These are phyloP conservation scores for Podospora tetraspora DNA, from an alignment of 495 filamentous ascomycete genomes.

Conservation along the genomic window DNA sequence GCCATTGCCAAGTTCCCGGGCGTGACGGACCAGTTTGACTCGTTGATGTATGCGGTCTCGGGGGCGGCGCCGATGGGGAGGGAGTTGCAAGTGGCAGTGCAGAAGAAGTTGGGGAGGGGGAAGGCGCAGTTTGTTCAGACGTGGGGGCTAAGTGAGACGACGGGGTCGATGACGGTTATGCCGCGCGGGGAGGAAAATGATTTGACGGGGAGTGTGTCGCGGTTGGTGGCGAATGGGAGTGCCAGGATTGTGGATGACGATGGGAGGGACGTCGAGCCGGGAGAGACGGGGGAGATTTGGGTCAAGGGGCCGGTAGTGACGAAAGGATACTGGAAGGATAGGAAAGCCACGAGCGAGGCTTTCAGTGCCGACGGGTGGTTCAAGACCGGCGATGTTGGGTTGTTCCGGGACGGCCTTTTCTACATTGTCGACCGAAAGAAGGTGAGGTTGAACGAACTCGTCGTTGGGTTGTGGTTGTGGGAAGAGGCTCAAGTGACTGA, in stretches of 20 bases:
- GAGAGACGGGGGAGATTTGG: slow-evolving; percentile 31
- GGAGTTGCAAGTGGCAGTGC: slow-evolving; percentile 32
- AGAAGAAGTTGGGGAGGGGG: slow-evolving; percentile 33
- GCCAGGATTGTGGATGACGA: slow-evolving; percentile 40
- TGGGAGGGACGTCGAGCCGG: slow-evolving; percentile 41
- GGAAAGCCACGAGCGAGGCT: slow-evolving; percentile 54
- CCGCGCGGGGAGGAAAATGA: slow-evolving; percentile 17
- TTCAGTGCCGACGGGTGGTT: slow-evolving; percentile 56
- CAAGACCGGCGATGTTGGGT: slow-evolving; percentile 64
- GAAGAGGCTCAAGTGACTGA: not conserved
- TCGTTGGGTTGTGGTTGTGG: not conserved
- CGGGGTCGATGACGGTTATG: slow-evolving; percentile 26
- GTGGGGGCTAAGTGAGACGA: slow-evolving; percentile 69
- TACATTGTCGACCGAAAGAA: slow-evolving; percentile 70
- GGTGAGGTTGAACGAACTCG: slow-evolving; percentile 17
- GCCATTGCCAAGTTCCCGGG: slow-evolving; percentile 43
- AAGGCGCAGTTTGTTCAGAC: slow-evolving; percentile 53
- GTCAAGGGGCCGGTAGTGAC: slow-evolving; percentile 52
- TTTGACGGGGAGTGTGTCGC: slow-evolving; percentile 24
- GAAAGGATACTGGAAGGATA: slow-evolving; percentile 64
- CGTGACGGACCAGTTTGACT: slow-evolving; percentile 46
- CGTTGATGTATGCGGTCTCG: slow-evolving; percentile 19
- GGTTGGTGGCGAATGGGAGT: slow-evolving; percentile 53
- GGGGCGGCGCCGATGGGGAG: slow-evolving; percentile 36
- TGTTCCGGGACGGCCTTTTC: slow-evolving; percentile 46